Base-by-base conservation (phyloP, 2,329 filamentous ascomycete species). In the Cladophialophora yegresii region DNA sequence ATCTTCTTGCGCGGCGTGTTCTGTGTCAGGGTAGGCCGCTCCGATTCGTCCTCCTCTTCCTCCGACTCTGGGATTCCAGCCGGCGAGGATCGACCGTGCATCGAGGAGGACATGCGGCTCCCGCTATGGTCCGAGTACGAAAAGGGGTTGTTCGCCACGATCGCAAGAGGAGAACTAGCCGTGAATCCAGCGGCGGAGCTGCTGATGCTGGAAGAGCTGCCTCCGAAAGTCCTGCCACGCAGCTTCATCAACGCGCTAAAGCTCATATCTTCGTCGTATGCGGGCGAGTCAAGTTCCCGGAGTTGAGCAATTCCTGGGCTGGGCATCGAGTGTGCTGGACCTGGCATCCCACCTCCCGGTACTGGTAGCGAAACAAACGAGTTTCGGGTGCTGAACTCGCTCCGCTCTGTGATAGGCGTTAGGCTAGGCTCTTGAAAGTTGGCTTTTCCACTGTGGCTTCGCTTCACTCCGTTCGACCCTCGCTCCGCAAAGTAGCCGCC, bases 341-440 rank as follows among this genome's bases (percentile, higher is more conserved):
- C 58, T 3, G 75, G 71, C 12, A 70, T 62, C 3, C 73, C 71
- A 1, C 77, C 76, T 51, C 86, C 6, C 8, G 36, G 85, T 33
- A 87, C 78, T 7, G 81, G 82, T 66, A 93, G 80, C 64, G 89
- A 91, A 80, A 96, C 90, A 64, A 96, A 86, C 0, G 91, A 96
- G 74, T 97, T 98, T 51, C 95, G 87, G 64, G 96, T 96, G 49
- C 92, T 96, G 80, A 96, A 97, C 77, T 99, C 95, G 64, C 91
- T 96, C 12, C 93, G 86, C 75, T 98, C 95, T 0, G 93, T 98
- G 71, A 99, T 98, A 5, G 95, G 95, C 0, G 95, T 98, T 54
- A 99, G 80, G 72, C 95, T 97, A 0, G 95, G 93, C 74, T 97
- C 93, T 47, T 89, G 86, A 22, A 90, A 90, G 32, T 88, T 86